Evolutionary conservation across 1,139 yeast species (phyloP), one percentile per base, ranked within the genome.

Genomic region (Protomyces gravidus): DNA sequence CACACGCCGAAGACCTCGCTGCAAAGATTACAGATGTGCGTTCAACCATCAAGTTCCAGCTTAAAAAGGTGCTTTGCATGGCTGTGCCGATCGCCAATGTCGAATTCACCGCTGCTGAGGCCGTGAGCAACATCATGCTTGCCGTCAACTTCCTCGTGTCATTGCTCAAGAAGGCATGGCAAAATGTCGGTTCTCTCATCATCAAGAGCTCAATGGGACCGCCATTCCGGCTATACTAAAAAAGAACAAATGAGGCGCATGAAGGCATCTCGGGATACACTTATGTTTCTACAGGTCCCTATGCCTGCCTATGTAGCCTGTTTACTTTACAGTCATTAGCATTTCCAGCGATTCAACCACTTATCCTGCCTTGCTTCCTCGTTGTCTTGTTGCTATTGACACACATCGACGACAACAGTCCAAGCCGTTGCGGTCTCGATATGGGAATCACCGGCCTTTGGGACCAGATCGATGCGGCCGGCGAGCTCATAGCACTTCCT

Each of bases 121-220:
- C 94, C 77, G 96, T 88, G 73, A 87, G 92, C 85, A 98, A 94
- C 81, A 89, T 94, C 82, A 84, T 94, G 89, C 85, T 94, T 92
- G 84, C 98, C 73, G 84, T 95, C 73, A 94, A 94, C 96, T 94
- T 94, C 85, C 88, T 94, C 80, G 98, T 94, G 71, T 94, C 99
- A 72, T 83, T 94, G 80, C 86, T 94, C 80, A 94, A 94, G 96
- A 94, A 94, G 94, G 57, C 92, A 96, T 92, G 98, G 98, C 98
- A 94, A 85, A 94, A 94, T 81, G 97, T 94, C 77, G 97, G 98
- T 75, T 92, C 98, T 75, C 83, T 94, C 80, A 97, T 90, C 77
- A 86, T 94, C 82, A 94, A 94, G 85, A 89, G 97, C 68, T 84
- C 97, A 80, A 94, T 94, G 99, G 98, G 99, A 81, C 97, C 97